Base-by-base conservation (phyloP, 805 yeast genomes). In the Sugiyamaella valdiviana region DNA sequence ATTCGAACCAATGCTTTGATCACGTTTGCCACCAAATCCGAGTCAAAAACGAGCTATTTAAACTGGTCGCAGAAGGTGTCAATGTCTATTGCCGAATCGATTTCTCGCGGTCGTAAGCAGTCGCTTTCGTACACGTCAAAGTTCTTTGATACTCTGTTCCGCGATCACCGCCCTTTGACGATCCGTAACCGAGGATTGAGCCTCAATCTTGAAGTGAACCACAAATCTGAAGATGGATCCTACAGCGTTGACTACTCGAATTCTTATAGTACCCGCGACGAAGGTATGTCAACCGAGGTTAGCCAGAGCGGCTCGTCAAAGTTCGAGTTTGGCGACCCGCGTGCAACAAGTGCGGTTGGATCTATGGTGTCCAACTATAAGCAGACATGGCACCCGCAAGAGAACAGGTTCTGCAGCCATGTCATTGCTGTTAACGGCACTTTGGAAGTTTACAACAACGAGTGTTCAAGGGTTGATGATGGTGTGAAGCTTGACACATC, bases 241-340 rank as follows among this genome's bases (percentile, higher is more conserved):
- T 41, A 15, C 21, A 24, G 12, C 7, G 36, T 41, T 10, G 36
- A 16, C 7, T 15, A 23, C n/a, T 36, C 24, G 10, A 39, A 36
- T 10, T 39, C 36, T 10, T n/a, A 22, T 16, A 9, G 29, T 5
- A 17, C n/a, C 6, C 14, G 26, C 2, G 45, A 46, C 17, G 32
- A 21, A 4, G n/a, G n/a, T 3, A 23, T 24, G 9, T 2, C 15
- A 2, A 17, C 21, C n/a, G 21, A 17, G 5, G 21, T n/a, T 32
- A 24, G 46, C 10, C 50, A 46, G 37, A 46, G 41, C 20, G 50
- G 50, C 5, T 15, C 45, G 14, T 45, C 42, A 2, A 15, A 15
- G 16, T 45, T 39, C 36, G 16, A 39, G 21, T 22, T 23, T 16
- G 24, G 16, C 5, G 39, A 39, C 24, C 44, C 38, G 15, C 14